Percentiles rank a stretch among this genome's conserved stretches.
Evolutionary conservation across 768 basidiomycete genomes (phyloP).

Genomic region (Coprinopsis sp.): DNA sequence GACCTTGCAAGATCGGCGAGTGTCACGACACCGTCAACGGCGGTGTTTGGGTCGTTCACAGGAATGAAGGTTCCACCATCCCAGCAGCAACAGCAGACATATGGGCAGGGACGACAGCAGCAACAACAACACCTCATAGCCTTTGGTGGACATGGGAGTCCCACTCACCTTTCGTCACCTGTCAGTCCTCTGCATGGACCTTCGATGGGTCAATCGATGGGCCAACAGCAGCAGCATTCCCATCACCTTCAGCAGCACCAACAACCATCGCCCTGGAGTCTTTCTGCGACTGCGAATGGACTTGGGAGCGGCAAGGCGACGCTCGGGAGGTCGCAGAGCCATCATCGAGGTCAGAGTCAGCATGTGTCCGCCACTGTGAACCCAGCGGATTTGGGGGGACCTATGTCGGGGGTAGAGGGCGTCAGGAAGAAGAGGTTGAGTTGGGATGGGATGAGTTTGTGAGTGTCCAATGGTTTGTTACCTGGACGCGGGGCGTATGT

Average conservation of each 20-base stretch:
- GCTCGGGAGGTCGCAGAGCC: conserved; percentile 27
- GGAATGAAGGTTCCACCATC: not conserved
- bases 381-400: conserved; percentile 34
- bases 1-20: conserved; percentile 33
- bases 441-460: conserved; percentile 35
- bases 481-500: no score
- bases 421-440: conserved; percentile 40
- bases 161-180: no score
- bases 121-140: not conserved
- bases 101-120: conserved; percentile 8
- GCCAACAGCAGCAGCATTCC: no score
- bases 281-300: not conserved
- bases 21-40: conserved; percentile 10
- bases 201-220: no score
- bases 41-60: conserved; percentile 1
- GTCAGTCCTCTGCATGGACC: no score
- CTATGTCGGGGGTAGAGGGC: conserved; percentile 19
- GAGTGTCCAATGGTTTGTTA: no score
- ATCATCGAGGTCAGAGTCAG: conserved; percentile 40
- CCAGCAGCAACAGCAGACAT: not conserved
- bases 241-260: no score
- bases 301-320: not conserved
- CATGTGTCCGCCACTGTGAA: conserved; percentile 31
- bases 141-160: no score
- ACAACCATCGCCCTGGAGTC: no score